Base-by-base conservation (phyloP, 768 basidiomycete genomes). In the Kondoa subrosea region DNA sequence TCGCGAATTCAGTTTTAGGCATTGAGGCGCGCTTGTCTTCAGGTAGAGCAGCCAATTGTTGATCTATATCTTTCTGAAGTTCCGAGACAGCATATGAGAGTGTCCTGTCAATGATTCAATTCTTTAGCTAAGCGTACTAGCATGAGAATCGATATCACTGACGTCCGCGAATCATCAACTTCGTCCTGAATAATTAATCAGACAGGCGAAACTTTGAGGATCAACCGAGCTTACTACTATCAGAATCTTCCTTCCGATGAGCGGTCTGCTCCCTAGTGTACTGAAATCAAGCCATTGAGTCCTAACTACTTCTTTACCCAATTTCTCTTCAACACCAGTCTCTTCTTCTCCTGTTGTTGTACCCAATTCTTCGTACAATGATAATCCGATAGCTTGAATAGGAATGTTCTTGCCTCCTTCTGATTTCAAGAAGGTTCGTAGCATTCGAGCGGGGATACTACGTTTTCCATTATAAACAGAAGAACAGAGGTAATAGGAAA, bases 331-430 rank as follows among this genome's bases (percentile, higher is more conserved):
- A 34, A 61, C 56, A 8, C 70, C 69, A 26, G 71, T 65, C 0
- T 65, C 72, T 27, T 34, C 66, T 64, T 74, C 68, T 34, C 65
- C 63, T 16, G 57, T 56, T 17, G 61, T 33, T 12, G 29, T 32
- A 33, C 71, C 74, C 21, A 97, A 81, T 30, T 87, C 84, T 76
- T 99, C 95, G 73, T 99, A 99, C 1, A 99, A 81, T 3, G 91
- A 92, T 33, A 99, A 83, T 1, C 95, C 92, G 71, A 99, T 96
- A 2, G 95, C 93, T 77, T 91, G 89, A 71, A 96, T 95, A 60
- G 89, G 88, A 64, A 97, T 69, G 64, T 69, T 69, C 69, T 71
- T 69, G 29, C 14, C n/a, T 14, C 14, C 16, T 14, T 50, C 26
- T 4, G 16, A 3, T 16, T 56, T 56, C 40, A 21, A 14, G 65